Base-by-base conservation (phyloP, 306 rosid species). In the Hippophae gyantsensis region DNA sequence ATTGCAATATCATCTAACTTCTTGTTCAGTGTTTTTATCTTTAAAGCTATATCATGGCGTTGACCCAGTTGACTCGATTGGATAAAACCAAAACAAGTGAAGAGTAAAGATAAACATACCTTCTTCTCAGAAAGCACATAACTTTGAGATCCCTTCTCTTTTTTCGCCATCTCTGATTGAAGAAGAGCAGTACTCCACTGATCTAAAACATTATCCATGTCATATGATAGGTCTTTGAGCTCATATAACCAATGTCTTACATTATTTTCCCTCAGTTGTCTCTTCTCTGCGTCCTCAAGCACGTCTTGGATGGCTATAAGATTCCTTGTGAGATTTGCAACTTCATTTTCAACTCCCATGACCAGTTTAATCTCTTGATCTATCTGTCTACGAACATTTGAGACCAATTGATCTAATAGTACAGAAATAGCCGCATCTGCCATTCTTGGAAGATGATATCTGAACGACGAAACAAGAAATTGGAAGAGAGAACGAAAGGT, bases 251-350 rank as follows among this genome's bases (percentile, higher is more conserved):
- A 67, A 1, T 5, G 46, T 12, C 52, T 43, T 5, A 58, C 58
- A 10, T 4, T 27, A 9, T 13, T 40, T 5, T 67, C 71, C 32
- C 13, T 67, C 38, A 67, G 51, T 42, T 44, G 58, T 10, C 52
- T 42, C 58, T 42, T 58, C 64, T 67, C 71, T 6, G 58, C 71
- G 7, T 67, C 71, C 7, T 42, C 48, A 7, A 67, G 71, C 26
- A 51, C 44, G 5, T 23, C 32, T 52, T 43, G 32, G 10, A 64
- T 54, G 23, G 42, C 40, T 7, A 12, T 32, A 47, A 64, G 61
- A 45, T 42, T 46, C 13, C 14, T 8, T 42, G 10, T 6, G 47
- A 54, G 60, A 10, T 13, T 47, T 10, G 56, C 1, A 14, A 42
- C 42, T 51, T 52, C 49, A 0, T 42, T 9, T 10, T 51, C 38